Evolutionary conservation across 768 basidiomycete genomes (phyloP).

Genomic region (Tylopilus balloui): DNA sequence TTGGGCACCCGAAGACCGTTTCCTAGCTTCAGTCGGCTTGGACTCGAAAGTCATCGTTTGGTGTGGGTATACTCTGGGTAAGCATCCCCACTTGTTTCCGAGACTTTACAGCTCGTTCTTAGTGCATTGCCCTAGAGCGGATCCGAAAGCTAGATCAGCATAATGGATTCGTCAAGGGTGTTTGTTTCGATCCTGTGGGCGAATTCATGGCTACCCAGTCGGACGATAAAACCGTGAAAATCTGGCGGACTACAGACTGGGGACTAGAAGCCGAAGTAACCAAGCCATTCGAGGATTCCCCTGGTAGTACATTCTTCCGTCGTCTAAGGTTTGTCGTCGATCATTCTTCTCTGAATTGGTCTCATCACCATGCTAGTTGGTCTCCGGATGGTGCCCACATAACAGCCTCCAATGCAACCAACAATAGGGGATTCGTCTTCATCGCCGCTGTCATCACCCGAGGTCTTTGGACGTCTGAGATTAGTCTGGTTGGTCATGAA

Average conservation of each 20-base stretch:
- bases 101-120: neutral
- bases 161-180: constrained; percentile 96
- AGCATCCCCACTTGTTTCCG: constrained; percentile 13
- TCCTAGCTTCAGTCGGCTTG: constrained; percentile 88
- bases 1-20: constrained; percentile 91
- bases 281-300: constrained; percentile 91
- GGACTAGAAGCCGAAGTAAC: constrained; percentile 73
- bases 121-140: constrained; percentile 50
- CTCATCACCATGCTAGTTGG: constrained; percentile 57
- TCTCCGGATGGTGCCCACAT: constrained; percentile 99
- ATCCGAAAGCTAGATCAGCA: constrained; percentile 82
- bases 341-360: neutral
- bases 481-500: constrained; percentile 93
- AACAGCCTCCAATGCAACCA: constrained; percentile 95
- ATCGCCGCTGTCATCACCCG: constrained; percentile 94
- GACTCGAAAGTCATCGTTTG: constrained; percentile 91
- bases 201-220: constrained; percentile 97
- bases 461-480: constrained; percentile 85
- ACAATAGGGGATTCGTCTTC: constrained; percentile 93
- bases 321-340: constrained; percentile 61
- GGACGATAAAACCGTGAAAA: constrained; percentile 93
- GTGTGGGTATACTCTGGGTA: constrained; percentile 90
- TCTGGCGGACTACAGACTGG: constrained; percentile 97
- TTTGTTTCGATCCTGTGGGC: constrained; percentile 98
- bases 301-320: constrained; percentile 91